These are phyloP conservation scores for Cyberlindnera amylophila DNA, from an alignment of 805 yeast species.

Conservation along the genomic window DNA sequence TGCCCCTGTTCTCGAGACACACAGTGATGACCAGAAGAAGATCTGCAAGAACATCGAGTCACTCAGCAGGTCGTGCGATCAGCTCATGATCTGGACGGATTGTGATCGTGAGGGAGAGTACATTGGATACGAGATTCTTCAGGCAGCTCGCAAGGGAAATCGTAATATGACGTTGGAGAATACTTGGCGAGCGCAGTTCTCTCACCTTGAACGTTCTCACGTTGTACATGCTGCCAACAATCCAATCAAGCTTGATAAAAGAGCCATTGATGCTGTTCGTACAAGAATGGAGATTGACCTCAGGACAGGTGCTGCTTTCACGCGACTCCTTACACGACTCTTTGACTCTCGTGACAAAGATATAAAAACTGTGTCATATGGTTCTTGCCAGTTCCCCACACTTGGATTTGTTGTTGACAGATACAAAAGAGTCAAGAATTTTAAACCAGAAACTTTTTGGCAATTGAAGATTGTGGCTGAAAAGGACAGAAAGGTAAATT, in stretches of 20 bases:
- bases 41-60: slow-evolving; percentile 63
- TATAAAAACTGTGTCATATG: slow-evolving; percentile 57
- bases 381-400: slow-evolving; percentile 95
- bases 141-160: slow-evolving; percentile 57
- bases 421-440: slow-evolving; percentile 66
- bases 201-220: slow-evolving; percentile 80
- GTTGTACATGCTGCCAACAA: slow-evolving; percentile 67
- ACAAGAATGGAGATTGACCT: slow-evolving; percentile 86
- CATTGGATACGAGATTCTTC: slow-evolving; percentile 78
- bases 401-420: slow-evolving; percentile 95
- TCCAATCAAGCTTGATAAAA: slow-evolving; percentile 60
- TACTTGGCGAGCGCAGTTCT: slow-evolving; percentile 76
- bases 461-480: slow-evolving; percentile 49
- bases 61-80: slow-evolving; percentile 58
- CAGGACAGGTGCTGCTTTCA: slow-evolving; percentile 84
- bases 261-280: slow-evolving; percentile 76
- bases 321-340: slow-evolving; percentile 67
- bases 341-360: slow-evolving; percentile 30
- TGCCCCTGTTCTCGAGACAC: slow-evolving; percentile 53
- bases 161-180: slow-evolving; percentile 40
- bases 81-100: slow-evolving; percentile 95
- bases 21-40: slow-evolving; percentile 38
- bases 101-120: slow-evolving; percentile 96
- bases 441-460: slow-evolving; percentile 83
- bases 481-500: slow-evolving; percentile 39